These are phyloP conservation scores for Aegilops umbellulata DNA, from an alignment of 176 grass and related monocot genomes.

Conservation along the genomic window DNA sequence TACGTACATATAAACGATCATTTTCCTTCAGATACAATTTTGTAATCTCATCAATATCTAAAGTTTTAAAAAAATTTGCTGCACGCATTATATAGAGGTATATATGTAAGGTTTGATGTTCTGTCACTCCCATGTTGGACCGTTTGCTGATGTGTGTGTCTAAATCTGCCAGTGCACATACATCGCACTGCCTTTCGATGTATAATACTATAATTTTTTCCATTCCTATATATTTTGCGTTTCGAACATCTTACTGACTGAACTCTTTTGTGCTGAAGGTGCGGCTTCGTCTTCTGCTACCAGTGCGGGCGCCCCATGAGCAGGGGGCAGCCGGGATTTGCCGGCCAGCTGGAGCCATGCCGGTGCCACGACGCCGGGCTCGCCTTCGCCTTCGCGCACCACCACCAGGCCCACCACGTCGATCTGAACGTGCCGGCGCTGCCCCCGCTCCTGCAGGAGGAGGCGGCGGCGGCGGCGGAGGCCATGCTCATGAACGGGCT, in stretches of 20 bases:
- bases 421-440: neutral
- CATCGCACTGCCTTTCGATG: neutral
- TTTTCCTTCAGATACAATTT: too few species aligned
- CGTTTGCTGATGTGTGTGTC: too few species aligned
- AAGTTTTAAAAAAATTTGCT: too few species aligned
- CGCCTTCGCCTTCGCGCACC: neutral
- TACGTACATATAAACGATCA: too few species aligned
- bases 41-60: too few species aligned
- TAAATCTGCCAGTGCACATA: too few species aligned
- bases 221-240: neutral
- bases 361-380: neutral
- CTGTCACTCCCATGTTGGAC: too few species aligned
- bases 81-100: too few species aligned
- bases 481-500: neutral
- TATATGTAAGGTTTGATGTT: too few species aligned
- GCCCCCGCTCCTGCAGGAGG: neutral
- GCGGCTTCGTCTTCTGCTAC: constrained; percentile 24
- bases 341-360: neutral
- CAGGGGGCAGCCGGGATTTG: neutral
- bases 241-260: neutral
- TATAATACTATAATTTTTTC: too few species aligned
- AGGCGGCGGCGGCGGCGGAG: neutral
- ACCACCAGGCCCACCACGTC: neutral
- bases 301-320: neutral
- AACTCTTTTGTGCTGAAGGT: neutral